Percentiles rank a stretch among this genome's conserved stretches.
Conservation (phyloP, 225 moss, liverwort and hornwort species). For the Climacium dendroides region DNA sequence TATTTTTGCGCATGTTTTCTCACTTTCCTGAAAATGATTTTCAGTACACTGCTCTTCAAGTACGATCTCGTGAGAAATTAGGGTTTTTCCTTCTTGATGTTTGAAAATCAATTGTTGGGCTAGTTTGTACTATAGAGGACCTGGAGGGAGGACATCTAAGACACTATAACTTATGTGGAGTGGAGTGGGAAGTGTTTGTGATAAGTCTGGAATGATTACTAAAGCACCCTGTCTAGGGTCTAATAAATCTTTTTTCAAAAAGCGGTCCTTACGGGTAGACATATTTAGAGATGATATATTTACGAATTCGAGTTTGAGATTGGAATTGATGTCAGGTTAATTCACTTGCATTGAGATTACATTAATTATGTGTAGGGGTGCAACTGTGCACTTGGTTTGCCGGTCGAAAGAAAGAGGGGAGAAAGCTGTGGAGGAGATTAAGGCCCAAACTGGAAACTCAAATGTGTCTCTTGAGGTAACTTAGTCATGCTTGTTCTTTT, state of each 20-base stretch:
- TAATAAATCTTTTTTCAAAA: background rate
- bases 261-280: background rate
- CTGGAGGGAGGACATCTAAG: background rate
- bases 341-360: background rate
- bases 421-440: conserved; percentile 62
- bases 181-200: background rate
- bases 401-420: conserved; percentile 68
- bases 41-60: too few species aligned
- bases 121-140: background rate
- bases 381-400: conserved; percentile 61
- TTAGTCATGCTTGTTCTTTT: background rate
- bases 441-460: conserved; percentile 44
- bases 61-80: background rate
- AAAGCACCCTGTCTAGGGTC: background rate
- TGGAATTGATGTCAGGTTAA: background rate
- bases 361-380: conserved; percentile 27
- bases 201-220: background rate
- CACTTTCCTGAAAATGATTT: too few species aligned
- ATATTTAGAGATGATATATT: background rate
- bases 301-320: background rate
- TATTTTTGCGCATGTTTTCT: background rate
- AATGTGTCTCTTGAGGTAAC: conserved; percentile 59
- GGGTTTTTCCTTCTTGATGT: background rate
- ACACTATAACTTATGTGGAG: background rate
- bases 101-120: background rate